Base-by-base conservation (phyloP, 1,139 yeast species). In the Geotrichum candidum region DNA sequence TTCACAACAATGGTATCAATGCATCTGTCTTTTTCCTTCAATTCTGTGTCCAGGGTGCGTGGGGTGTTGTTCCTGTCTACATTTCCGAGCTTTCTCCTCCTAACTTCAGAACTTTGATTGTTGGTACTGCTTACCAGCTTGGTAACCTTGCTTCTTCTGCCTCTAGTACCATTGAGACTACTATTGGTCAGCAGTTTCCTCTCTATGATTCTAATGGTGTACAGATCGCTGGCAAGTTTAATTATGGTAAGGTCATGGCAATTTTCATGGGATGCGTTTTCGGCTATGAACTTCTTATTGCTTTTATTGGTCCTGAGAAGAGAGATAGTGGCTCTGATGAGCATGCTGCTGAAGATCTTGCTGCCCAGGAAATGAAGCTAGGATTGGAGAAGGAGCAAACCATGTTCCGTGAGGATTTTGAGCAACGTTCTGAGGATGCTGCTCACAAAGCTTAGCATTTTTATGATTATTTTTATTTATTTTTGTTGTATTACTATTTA, bases 101-200 rank as follows among this genome's bases (percentile, higher is more conserved):
- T 31, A 85, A 86, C 67, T 86, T 85, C 76, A 81, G 88, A 72
- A 79, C 92, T 2, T 85, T 88, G 67, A 85, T 87, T 58, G 84
- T 83, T 57, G 96, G 96, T 71, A 82, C 84, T 59, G 80, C 91
- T 31, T 89, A 89, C 71, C 96, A 89, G 75, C 80, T 89, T 69
- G 96, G 96, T 79, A 89, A 88, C 75, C 81, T 89, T 69, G 89
- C 88, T 22, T 85, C 92, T 5, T 85, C 92, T 56, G 96, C 96
- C 1, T 85, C 92, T 4, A 85, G 95, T 1, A 89, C 96, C 15
- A 89, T 89, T 67, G 95, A 88, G 75, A 78, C 92, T 23, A 84
- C 86, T 10, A 82, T 89, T 68, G 94, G 94, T 62, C 86, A 83
- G 66, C 73, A 79, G 60, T 87, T 85, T 78, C 91, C 90, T 31